Percentiles rank a stretch among this genome's conserved stretches.
Evolutionary conservation across 306 rosid species (phyloP).

Genomic region (Begonia loranthoides): DNA sequence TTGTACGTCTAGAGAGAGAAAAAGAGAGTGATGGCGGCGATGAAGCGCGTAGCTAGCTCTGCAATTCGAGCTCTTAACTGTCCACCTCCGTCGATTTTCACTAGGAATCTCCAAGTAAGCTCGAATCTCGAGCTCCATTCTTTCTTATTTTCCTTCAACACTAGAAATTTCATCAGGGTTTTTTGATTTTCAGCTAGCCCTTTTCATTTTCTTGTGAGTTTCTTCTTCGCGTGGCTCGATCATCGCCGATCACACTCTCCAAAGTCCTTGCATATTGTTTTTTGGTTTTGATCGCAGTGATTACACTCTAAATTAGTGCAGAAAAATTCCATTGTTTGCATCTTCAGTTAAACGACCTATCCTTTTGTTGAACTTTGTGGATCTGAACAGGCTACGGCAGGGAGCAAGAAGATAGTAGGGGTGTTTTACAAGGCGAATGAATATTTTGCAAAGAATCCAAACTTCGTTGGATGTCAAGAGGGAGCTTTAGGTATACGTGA

Average conservation of each 20-base stretch:
- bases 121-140: no score
- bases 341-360: no score
- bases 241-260: background rate
- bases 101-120: conserved; percentile 41
- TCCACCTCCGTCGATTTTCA: conserved; percentile 14
- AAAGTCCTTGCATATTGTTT: background rate
- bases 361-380: no score
- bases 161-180: no score
- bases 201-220: background rate
- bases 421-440: conserved; percentile 89
- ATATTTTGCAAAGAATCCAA: conserved; percentile 68
- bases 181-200: no score
- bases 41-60: conserved; percentile 37
- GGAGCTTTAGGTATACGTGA: conserved; percentile 75
- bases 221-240: background rate
- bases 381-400: conserved; percentile 53
- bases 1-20: no score
- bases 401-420: conserved; percentile 84
- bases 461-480: conserved; percentile 84
- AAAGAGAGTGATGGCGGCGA: conserved; percentile 29
- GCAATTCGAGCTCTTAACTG: conserved; percentile 33
- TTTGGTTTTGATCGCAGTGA: background rate
- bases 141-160: no score
- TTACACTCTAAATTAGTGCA: no score
- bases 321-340: no score